Evolutionary conservation across 129 eudicot genomes (phyloP).

Genomic region (Pseudognaphalium luteoalbum): DNA sequence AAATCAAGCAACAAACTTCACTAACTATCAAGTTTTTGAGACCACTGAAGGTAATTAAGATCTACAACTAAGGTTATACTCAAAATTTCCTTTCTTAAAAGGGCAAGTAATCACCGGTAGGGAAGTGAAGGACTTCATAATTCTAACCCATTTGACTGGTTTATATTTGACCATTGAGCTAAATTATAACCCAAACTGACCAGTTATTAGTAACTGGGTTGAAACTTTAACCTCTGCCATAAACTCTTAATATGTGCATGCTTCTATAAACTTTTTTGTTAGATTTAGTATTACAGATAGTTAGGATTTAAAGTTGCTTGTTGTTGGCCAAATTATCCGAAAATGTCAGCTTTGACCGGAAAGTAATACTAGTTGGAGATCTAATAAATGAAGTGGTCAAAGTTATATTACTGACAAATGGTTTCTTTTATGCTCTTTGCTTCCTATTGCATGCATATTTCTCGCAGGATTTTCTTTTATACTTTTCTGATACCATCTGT

Average conservation of each 20-base stretch:
- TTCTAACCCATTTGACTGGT: not conserved
- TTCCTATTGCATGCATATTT: not conserved
- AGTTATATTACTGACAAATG: not conserved
- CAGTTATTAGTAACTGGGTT: not conserved
- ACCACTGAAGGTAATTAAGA: not conserved
- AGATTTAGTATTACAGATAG: not conserved
- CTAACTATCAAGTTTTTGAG: not conserved
- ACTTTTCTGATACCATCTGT: constrained; percentile 6
- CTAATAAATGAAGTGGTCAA: not conserved
- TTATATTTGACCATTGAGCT: not conserved
- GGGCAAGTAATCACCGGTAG: too few species aligned
- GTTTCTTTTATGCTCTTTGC: not conserved
- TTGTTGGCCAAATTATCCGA: not conserved
- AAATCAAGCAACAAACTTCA: too few species aligned
- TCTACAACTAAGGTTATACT: not conserved
- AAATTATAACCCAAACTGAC: not conserved
- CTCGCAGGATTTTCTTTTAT: not conserved
- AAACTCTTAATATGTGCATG: not conserved
- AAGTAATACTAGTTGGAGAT: too few species aligned
- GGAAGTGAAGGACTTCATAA: not conserved
- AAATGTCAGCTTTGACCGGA: too few species aligned
- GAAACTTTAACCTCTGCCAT: not conserved
- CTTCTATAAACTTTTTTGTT: not conserved
- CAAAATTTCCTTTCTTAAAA: not conserved
- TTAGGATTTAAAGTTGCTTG: not conserved